Base-by-base conservation (phyloP, 345 rosid species). In the Jatropha curcas region DNA sequence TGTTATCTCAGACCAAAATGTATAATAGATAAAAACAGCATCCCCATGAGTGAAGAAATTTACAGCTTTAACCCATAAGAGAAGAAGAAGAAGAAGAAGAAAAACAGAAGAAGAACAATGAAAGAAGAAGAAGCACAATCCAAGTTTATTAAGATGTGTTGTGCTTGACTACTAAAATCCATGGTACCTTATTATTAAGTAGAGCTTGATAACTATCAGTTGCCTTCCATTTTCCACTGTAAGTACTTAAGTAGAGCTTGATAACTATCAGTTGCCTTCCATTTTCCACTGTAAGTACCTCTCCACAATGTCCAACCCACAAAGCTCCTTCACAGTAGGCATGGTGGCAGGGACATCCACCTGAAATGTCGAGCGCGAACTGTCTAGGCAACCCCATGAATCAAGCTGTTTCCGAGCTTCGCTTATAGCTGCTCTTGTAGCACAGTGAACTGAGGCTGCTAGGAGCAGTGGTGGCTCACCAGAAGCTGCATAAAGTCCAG, bases 381-480 rank as follows among this genome's bases (percentile, higher is more conserved):
- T 64, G 1, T 82, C 81, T 2, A 48, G 27, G 37, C 64, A 64
- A 11, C 75, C 82, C 95, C 93, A 91, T 33, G 85, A 71, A 35
- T 19, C 59, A 50, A 85, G 82, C 77, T 91, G 98, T 68, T 79
- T 62, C 71, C 89, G 77, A n/a, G 98, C 98, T 68, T 89, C 98
- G 76, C 35, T 46, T 61, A 93, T 84, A 22, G 98, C 98, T 28
- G 86, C 85, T 79, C 90, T 86, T 39, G 94, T 75, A 41, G 98
- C 98, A 80, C 96, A 87, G 82, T 93, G 91, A 71, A 91, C 91
- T 16, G 98, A 89, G 53, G 83, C 92, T n/a, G 98, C 95, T 4
- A 91, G 80, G 66, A 90, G 89, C 46, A 91, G 67, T 10, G 98
- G 97, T 4, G 96, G 97, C 84, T 93, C 98, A 1, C 98, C 98